Evolutionary conservation across 805 yeast species (phyloP), one percentile per base, ranked within the genome.

Genomic region (Vanderwaltozyma polyspora): DNA sequence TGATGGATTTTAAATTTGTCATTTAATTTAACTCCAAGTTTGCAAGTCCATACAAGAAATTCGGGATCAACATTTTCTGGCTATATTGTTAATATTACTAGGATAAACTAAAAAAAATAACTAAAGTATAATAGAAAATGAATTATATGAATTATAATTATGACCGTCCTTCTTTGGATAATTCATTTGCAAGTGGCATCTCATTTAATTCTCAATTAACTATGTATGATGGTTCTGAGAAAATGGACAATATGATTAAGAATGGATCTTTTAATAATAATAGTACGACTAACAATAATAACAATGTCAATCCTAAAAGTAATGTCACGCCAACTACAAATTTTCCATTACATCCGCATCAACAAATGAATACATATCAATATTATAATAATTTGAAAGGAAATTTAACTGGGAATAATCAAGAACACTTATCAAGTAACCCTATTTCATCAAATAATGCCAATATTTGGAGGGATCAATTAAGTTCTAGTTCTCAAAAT

Each of bases 71-170:
- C n/a, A n/a, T n/a, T n/a, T n/a, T n/a, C n/a, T n/a, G n/a, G n/a
- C n/a, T n/a, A n/a, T n/a, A n/a, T n/a, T n/a, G n/a, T n/a, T n/a
- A n/a, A n/a, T n/a, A n/a, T n/a, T n/a, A n/a, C n/a, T n/a, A n/a
- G n/a, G n/a, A n/a, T n/a, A n/a, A n/a, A n/a, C n/a, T n/a, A n/a
- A n/a, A n/a, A n/a, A n/a, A n/a, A n/a, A n/a, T n/a, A n/a, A n/a
- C n/a, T n/a, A n/a, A n/a, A n/a, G n/a, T n/a, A n/a, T n/a, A n/a
- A n/a, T n/a, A n/a, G n/a, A n/a, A n/a, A n/a, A 44, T 44, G 46
- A 44, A 38, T 28, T 44, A 40, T 14, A 34, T 31, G 36, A 38
- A 41, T 22, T 37, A 39, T 29, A 40, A 33, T 13, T 43, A 35
- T 19, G 45, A 43, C 24, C 33, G 37, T 12, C 36, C 32, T 17